Percentiles rank a stretch among this genome's conserved stretches.
These are phyloP conservation scores for Diaporthe sp. DNA, from an alignment of 2,329 filamentous ascomycete species.

Conservation along the genomic window DNA sequence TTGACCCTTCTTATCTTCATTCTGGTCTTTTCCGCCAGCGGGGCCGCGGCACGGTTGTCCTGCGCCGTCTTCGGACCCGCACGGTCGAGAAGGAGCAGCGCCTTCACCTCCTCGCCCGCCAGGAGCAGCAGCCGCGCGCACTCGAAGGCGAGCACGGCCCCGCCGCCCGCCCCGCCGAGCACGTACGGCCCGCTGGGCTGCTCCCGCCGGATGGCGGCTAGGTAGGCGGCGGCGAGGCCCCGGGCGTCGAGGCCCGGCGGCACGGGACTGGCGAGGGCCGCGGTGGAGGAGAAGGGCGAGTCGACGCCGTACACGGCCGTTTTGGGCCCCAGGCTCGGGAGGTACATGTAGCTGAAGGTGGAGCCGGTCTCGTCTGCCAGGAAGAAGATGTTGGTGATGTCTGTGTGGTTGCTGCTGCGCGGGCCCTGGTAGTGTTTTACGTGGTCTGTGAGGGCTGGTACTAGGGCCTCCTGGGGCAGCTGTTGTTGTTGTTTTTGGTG, in stretches of 20 bases:
- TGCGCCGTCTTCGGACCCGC: not conserved
- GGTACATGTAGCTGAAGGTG: slow-evolving; percentile 1
- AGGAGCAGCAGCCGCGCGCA: not conserved
- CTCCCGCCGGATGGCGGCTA: not conserved
- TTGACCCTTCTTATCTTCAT: not conserved
- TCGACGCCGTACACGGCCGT: slow-evolving; percentile 4
- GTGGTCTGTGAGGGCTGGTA: not conserved
- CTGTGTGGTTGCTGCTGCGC: not conserved
- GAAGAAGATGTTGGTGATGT: not conserved
- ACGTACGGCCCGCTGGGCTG: not conserved
- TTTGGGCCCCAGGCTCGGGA: not conserved
- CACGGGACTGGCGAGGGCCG: too few relatives aligned
- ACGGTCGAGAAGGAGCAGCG: not conserved
- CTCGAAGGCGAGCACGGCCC: not conserved
- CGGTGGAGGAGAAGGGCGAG: not conserved
- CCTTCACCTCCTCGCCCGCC: not conserved
- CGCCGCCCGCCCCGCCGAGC: not conserved
- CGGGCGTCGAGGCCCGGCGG: not conserved
- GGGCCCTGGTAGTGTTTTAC: not conserved
- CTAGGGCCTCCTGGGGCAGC: not conserved
- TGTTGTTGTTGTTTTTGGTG: not conserved
- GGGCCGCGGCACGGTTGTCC: not conserved
- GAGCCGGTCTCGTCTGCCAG: not conserved
- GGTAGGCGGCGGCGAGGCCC: not conserved
- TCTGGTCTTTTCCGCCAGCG: not conserved